Evolutionary conservation across 768 basidiomycete genomes (phyloP), one percentile per base, ranked within the genome.

Genomic region (Sarcodon aspratus): DNA sequence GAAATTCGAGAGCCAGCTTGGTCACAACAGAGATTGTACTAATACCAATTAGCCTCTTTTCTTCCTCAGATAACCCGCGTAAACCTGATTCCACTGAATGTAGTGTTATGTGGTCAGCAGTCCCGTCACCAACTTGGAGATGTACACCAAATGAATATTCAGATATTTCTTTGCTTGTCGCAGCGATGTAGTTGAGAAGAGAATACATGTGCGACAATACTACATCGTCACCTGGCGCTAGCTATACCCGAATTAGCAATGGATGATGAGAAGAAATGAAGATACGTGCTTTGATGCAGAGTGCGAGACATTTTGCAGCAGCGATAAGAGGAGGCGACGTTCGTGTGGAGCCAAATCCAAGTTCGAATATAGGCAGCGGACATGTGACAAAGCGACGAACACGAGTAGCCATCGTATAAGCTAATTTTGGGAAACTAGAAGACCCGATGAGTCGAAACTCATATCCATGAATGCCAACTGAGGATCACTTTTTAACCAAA

Each of bases 171-270:
- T 85, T 87, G 69, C 81, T 84, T 2, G 89, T 82, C 3, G 86
- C 80, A 1, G 88, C 80, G 51, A 97, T 84, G 62, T 88, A 86
- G 61, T 98, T 97, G 51, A 98, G 73, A 10, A 98, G 76, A 5
- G 95, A 96, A 63, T 98, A 97, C 81, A 97, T 85, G 55, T 93
- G 90, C 3, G 94, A 97, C 78, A 93, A 83, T 60, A 88, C 75
- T 35, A 92, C 75, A 59, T 93, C 92, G 54, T 92, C 87, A 38
- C 87, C 88, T 12, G 87, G 84, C 12, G 87, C 81, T 36, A 90
- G 70, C 89, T 92, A 46, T 52, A 47, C 35, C 52, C 45, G 18
- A 50, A 54, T 44, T 55, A 8, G 9, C 17, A 17, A 42, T 42
- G 9, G 13, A 13, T 2, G 40, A 42, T 18, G 37, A n/a, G n/a